Conservation (phyloP, 192 early-diverging fungal genomes). For the Linnemannia exigua region DNA sequence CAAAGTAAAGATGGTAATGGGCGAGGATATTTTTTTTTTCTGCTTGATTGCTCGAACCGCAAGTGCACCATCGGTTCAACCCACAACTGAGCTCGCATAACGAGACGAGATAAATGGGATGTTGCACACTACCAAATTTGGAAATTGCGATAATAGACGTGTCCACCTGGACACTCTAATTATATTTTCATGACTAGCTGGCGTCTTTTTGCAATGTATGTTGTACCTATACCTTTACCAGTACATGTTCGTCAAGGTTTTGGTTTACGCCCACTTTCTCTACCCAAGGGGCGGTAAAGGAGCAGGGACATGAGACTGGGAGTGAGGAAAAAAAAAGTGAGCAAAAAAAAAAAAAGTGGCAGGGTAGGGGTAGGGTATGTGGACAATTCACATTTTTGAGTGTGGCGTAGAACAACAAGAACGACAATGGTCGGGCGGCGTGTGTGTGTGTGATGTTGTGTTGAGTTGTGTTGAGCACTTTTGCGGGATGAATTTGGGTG, state of each 20-base stretch:
- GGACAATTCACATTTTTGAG: not conserved
- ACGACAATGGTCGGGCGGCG: not conserved
- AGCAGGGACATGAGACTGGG: not conserved
- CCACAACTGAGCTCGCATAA: too few relatives aligned
- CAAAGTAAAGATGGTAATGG: too few relatives aligned
- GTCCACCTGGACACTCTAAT: not conserved
- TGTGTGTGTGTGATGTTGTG: not conserved
- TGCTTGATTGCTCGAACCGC: too few relatives aligned
- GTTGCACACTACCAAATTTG: not conserved
- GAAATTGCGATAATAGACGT: constrained; percentile 1
- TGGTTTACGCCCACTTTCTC: not conserved
- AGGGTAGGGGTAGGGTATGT: not conserved
- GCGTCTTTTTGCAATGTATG: too few relatives aligned
- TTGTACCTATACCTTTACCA: too few relatives aligned
- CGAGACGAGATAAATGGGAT: too few relatives aligned
- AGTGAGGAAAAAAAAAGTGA: not conserved
- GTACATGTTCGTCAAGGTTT: too few relatives aligned
- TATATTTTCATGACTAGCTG: too few relatives aligned
- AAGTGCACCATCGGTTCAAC: too few relatives aligned
- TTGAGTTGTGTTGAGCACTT: not conserved
- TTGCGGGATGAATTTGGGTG: not conserved
- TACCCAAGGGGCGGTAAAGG: not conserved
- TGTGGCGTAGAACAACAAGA: not conserved
- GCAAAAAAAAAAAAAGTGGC: not conserved
- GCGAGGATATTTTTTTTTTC: too few relatives aligned